Evolutionary conservation across 768 basidiomycete genomes (phyloP).

Genomic region (Rhodotorula graminis): DNA sequence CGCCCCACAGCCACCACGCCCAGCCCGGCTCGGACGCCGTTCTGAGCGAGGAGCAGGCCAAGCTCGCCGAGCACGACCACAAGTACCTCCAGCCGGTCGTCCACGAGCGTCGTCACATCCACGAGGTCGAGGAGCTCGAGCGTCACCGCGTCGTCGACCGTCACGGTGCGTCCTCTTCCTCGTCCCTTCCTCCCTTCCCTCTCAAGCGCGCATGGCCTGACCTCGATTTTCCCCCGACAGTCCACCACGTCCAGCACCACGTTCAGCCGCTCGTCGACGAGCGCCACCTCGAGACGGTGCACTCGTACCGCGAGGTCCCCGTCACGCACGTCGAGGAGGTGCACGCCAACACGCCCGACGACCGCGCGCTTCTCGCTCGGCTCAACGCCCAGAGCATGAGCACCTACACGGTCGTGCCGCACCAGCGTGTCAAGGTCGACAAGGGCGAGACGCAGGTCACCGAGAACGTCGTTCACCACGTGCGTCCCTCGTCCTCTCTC

Average conservation of each 20-base stretch:
- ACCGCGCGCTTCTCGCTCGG: conserved; percentile 13
- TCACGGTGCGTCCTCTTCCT: not conserved
- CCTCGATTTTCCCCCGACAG: not conserved
- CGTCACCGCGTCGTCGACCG: conserved; percentile 18
- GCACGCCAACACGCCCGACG: conserved; percentile 25
- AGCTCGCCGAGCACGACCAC: conserved; percentile 28
- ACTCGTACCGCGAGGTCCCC: conserved; percentile 32
- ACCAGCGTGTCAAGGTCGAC: conserved; percentile 25
- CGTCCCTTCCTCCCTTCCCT: no score
- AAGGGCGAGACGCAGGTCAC: conserved; percentile 30
- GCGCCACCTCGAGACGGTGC: conserved; percentile 25
- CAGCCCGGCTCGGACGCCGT: conserved; percentile 11
- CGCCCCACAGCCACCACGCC: conserved; percentile 14
- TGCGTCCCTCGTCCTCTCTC: not conserved
- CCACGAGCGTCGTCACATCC: conserved; percentile 26
- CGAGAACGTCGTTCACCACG: conserved; percentile 28
- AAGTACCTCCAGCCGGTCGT: conserved; percentile 31
- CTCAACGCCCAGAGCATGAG: conserved; percentile 21
- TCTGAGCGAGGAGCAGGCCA: conserved; percentile 18
- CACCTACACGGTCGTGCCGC: conserved; percentile 29
- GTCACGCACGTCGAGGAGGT: conserved; percentile 25
- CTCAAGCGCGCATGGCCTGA: no score
- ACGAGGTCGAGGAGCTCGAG: conserved; percentile 33
- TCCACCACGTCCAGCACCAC: conserved; percentile 28
- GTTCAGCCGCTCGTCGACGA: conserved; percentile 34